Base-by-base conservation (phyloP, 2,329 filamentous ascomycete genomes). In the Biscogniauxia sp. region DNA sequence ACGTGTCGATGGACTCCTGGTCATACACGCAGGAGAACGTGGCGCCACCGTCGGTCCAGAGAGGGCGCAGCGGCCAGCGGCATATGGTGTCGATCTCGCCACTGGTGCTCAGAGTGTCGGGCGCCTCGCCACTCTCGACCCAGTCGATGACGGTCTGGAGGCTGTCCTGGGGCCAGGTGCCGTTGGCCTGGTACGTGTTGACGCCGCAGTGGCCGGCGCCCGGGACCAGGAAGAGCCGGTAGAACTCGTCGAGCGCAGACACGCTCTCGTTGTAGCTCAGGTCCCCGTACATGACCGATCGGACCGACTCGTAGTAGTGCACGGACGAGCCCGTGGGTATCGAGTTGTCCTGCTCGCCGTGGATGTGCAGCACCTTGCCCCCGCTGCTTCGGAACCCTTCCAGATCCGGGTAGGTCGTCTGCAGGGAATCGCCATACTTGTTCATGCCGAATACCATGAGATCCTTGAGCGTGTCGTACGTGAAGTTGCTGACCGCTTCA, bases 321-420 rank as follows among this genome's bases (percentile, higher is more conserved):
- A 82, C 77, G 0, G 80, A 82, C 0, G 78, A 80, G 2, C 72
- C 80, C 1, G 82, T 68, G 5, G 82, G 81, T 58, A 85, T 75
- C 9, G 72, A 74, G 13, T 73, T 70, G 67, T 84, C 82, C 0
- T 78, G 77, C 69, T 84, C 81, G 55, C 82, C 82, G 69, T 84
- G 82, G 71, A 77, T 81, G 64, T 82, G 80, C 2, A 85, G 72
- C 8, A 85, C 66, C 67, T 84, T 85, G 26, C 79, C 80, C 25
- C 82, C 82, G 0, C 73, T 67, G 0, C 70, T 62, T 20, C 78
- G 72, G 72, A 83, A 82, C 9, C 70, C 63, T 0, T 74, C 77
- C 1, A 85, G 73, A 55, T 84, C 82, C 0, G 81, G 78, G 65
- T 78, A 72, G 4, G 67, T 70, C 20, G 69, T 71, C 65, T 84